These are phyloP conservation scores for Salix viminalis DNA, from an alignment of 345 rosid species.

Conservation along the genomic window DNA sequence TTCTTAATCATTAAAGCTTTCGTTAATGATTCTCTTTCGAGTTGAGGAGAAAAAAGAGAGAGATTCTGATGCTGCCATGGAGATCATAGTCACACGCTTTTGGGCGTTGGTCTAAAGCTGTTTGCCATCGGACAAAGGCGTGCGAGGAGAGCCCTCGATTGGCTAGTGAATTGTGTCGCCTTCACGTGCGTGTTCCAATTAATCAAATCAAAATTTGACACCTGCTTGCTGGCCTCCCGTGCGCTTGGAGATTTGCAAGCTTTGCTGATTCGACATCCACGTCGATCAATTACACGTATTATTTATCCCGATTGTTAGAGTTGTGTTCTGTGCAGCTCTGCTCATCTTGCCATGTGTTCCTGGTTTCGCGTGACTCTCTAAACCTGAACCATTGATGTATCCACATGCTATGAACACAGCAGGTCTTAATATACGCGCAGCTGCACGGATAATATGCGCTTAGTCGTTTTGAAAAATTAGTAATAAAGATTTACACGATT, in stretches of 20 bases:
- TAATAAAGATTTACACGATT: no score
- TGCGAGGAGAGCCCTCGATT: slow-evolving; percentile 6
- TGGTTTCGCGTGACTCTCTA: neutral
- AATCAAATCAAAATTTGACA: neutral
- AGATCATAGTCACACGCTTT: neutral
- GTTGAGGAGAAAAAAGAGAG: no score
- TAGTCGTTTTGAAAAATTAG: neutral
- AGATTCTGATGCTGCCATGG: neutral
- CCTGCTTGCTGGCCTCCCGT: slow-evolving; percentile 1
- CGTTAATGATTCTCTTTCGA: neutral
- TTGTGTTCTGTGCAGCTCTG: neutral
- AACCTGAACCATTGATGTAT: neutral
- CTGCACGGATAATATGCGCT: no score
- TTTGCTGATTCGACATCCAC: neutral
- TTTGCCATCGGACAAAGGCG: neutral
- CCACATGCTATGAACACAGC: no score
- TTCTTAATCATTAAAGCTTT: neutral
- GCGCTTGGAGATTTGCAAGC: neutral
- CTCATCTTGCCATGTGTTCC: neutral
- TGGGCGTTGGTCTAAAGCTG: neutral
- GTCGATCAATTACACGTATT: neutral
- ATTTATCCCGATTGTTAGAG: neutral
- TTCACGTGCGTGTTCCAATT: slow-evolving; percentile 6
- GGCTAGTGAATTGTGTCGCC: neutral
- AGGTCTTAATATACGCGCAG: no score